These are phyloP conservation scores for Fusarium anthophilum DNA, from an alignment of 2,329 filamentous ascomycete species.

Conservation along the genomic window DNA sequence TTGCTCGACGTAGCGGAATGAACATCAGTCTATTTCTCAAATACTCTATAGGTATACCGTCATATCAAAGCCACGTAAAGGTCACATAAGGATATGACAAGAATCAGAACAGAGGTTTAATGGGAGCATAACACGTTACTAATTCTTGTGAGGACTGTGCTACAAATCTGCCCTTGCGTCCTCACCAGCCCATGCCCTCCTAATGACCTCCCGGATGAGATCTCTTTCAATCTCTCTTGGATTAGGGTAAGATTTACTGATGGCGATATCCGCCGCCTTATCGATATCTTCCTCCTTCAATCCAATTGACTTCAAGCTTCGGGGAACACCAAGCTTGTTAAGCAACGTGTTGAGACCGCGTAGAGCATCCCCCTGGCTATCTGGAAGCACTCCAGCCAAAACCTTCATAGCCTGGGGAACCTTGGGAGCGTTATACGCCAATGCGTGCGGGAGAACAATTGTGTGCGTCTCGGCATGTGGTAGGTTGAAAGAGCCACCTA, in stretches of 20 bases:
- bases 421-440: not conserved
- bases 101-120: not conserved
- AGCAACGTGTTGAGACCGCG: not conserved
- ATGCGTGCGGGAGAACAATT: not conserved
- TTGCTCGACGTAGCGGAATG: rapidly evolving
- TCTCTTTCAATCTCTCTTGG: not conserved
- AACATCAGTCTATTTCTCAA: not conserved
- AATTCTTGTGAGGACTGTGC: not conserved
- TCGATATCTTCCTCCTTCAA: not conserved
- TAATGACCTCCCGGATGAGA: not conserved
- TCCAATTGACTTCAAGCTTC: not conserved
- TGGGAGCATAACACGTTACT: not conserved
- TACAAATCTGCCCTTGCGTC: not conserved
- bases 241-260: not conserved
- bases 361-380: not conserved
- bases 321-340: not conserved
- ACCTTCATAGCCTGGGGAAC: not conserved
- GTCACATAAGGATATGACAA: not conserved
- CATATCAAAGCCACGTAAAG: not conserved
- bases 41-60: not conserved
- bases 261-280: not conserved
- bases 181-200: not conserved
- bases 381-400: not conserved
- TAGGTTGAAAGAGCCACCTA: conserved; percentile 70
- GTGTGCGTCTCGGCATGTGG: conserved; percentile 74